A percentile compares a stretch with the other conserved stretches of the same genome.
Evolutionary conservation across 257 asterid genomes (phyloP).

Genomic region (Pogostemon cablin): DNA sequence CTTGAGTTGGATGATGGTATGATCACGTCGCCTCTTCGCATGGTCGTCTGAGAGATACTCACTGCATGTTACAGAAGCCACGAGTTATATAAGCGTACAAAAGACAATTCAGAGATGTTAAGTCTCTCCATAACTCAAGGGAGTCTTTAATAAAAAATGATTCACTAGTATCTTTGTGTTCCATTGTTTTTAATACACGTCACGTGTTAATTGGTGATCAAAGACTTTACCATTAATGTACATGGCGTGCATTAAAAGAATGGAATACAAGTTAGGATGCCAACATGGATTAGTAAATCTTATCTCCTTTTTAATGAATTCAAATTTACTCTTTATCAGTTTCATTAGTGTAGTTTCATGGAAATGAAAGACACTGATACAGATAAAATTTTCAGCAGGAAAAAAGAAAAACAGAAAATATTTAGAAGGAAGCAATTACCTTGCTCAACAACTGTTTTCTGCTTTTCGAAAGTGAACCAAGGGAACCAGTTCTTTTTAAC

Average conservation of each 20-base stretch:
- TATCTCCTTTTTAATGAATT: too few species aligned
- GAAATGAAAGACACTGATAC: background rate
- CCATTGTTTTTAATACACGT: too few species aligned
- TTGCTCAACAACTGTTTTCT: conserved; percentile 46
- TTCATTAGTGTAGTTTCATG: too few species aligned
- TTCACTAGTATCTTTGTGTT: too few species aligned
- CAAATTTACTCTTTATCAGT: too few species aligned
- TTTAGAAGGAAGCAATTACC: conserved; percentile 41
- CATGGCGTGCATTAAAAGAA: too few species aligned
- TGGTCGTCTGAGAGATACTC: conserved; percentile 28
- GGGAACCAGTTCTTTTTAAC: conserved; percentile 60
- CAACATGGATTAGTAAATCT: too few species aligned
- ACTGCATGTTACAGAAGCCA: conserved; percentile 43
- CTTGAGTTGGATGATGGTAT: conserved; percentile 28
- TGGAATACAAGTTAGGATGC: background rate
- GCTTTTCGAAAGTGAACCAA: conserved; percentile 51
- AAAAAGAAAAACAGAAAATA: background rate
- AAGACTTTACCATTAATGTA: too few species aligned
- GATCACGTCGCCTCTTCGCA: conserved; percentile 23
- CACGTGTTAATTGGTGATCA: too few species aligned
- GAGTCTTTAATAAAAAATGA: too few species aligned
- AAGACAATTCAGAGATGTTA: background rate
- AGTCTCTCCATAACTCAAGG: too few species aligned
- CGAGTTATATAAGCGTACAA: conserved; percentile 22
- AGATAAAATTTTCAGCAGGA: background rate